Conservation (phyloP, 768 basidiomycete species). For the Lentinula aciculospora region DNA sequence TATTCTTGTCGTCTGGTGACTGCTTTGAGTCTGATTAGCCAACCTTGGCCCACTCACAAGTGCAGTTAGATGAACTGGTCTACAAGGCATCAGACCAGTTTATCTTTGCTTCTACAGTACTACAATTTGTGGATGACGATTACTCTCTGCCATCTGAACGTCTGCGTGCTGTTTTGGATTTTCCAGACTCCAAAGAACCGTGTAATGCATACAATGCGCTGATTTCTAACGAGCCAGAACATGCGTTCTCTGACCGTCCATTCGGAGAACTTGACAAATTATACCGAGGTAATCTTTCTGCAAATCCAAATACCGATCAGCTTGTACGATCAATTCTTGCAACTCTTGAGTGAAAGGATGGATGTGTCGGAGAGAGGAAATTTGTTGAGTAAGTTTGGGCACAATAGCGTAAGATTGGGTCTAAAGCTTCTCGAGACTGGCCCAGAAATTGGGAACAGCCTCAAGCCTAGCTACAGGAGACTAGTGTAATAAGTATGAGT, state of each 20-base stretch:
- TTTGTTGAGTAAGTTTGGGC: no score
- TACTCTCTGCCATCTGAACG: neutral
- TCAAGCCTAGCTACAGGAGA: no score
- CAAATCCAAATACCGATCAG: neutral
- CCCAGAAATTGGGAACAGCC: no score
- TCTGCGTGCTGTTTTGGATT: neutral
- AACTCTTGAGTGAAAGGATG: no score
- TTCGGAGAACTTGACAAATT: neutral
- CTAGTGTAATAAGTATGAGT: no score
- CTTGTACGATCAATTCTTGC: no score
- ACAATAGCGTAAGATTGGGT: no score
- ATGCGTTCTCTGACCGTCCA: neutral
- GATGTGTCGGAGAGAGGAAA: no score
- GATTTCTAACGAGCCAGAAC: neutral
- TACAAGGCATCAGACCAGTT: constrained; percentile 17
- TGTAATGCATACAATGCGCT: neutral
- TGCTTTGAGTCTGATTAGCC: neutral
- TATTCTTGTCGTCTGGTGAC: neutral
- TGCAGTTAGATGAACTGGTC: neutral
- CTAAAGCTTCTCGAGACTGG: no score
- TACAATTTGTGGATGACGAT: constrained; percentile 18
- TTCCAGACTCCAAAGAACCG: neutral
- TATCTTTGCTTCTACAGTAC: constrained; percentile 21
- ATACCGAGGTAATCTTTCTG: neutral
- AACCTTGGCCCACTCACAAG: neutral